Evolutionary conservation across 148 eudicot species (phyloP).

Genomic region (Rhododendron henanense): DNA sequence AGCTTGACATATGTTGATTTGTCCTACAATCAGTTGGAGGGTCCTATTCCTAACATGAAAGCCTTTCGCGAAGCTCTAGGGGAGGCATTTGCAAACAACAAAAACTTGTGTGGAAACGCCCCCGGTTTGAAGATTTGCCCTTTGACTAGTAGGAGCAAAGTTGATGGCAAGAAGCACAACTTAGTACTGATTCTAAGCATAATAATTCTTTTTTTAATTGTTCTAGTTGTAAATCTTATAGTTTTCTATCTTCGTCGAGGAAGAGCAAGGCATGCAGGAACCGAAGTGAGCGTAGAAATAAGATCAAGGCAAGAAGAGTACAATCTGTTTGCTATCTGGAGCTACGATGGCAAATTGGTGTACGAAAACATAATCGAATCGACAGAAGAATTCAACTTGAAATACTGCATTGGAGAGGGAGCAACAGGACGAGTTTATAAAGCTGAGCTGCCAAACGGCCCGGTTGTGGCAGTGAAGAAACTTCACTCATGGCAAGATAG

Average conservation of each 20-base stretch:
- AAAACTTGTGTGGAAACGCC: constrained; percentile 36
- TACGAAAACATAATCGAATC: background rate
- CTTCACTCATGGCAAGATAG: constrained; percentile 17
- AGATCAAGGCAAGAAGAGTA: background rate
- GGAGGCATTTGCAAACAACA: constrained; percentile 25
- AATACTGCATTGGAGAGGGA: background rate
- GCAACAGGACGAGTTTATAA: background rate
- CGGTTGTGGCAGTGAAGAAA: constrained; percentile 49
- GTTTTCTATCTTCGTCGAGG: background rate
- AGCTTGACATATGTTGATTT: constrained; percentile 29
- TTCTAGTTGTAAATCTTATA: constrained; percentile 14
- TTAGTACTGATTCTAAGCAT: background rate
- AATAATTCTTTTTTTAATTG: constrained; percentile 15
- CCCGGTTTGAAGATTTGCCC: constrained; percentile 28
- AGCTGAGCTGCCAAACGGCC: constrained; percentile 8
- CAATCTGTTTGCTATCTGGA: background rate
- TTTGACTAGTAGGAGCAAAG: background rate
- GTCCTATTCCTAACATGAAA: constrained; percentile 35
- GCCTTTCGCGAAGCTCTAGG: constrained; percentile 32
- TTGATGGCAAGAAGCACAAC: background rate
- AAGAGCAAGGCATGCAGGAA: background rate
- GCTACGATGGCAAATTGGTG: background rate
- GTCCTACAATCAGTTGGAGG: constrained; percentile 51
- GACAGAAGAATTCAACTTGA: background rate
- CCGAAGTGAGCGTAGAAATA: background rate